Conservation (phyloP, 768 basidiomycete genomes). For the Tulasnella sp. region DNA sequence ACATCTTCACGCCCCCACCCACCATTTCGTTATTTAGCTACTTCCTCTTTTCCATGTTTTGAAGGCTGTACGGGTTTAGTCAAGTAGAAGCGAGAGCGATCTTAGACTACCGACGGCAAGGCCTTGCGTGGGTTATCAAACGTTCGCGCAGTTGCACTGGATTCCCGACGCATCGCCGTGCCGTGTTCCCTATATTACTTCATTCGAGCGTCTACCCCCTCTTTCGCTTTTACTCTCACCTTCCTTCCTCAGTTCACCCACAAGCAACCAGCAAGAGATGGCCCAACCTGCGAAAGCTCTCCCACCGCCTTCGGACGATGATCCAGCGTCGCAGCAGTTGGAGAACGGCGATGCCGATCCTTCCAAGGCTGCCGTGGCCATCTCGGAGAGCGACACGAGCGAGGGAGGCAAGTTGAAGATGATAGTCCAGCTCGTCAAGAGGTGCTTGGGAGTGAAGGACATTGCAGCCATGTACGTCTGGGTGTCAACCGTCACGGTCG, state of each 20-base stretch:
- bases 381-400: constrained; percentile 36
- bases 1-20: background rate
- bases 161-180: constrained; percentile 16
- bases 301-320: constrained; percentile 20
- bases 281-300: constrained; percentile 4
- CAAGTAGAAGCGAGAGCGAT: background rate
- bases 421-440: constrained; percentile 87
- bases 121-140: constrained; percentile 4
- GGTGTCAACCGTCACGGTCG: constrained; percentile 10
- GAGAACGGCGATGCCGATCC: constrained; percentile 15
- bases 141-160: constrained; percentile 7
- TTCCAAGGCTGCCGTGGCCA: constrained; percentile 11
- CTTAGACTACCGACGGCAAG: background rate
- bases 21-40: constrained; percentile 6
- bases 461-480: constrained; percentile 81
- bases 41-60: background rate
- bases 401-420: constrained; percentile 93
- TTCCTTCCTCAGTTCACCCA: background rate
- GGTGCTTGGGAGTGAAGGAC: constrained; percentile 89
- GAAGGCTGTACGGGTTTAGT: constrained; percentile 5
- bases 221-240: constrained; percentile 4
- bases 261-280: constrained; percentile 5
- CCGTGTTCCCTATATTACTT: constrained; percentile 13
- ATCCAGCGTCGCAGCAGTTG: constrained; percentile 1
- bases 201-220: constrained; percentile 7